Conservation (phyloP, 306 rosid genomes). For the Heteromeles arbutifolia region DNA sequence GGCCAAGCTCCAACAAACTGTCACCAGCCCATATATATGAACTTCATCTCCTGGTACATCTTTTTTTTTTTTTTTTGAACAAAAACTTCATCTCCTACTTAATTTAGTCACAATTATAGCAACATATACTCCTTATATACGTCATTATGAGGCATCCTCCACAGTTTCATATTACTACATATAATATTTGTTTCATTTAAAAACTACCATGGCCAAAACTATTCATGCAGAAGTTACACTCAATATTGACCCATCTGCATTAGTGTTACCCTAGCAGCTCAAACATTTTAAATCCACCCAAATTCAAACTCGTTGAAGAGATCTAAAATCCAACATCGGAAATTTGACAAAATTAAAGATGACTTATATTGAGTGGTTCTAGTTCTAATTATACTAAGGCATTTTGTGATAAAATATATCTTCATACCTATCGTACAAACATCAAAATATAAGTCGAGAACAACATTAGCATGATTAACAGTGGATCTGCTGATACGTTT, state of each 20-base stretch:
- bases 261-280: neutral
- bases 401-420: neutral
- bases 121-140: neutral
- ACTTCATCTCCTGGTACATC: too few species aligned
- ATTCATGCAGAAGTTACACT: neutral
- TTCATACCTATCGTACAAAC: too few species aligned
- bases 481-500: neutral
- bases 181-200: neutral
- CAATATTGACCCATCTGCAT: neutral
- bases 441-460: too few species aligned
- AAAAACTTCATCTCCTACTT: too few species aligned
- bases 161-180: neutral
- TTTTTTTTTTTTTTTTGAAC: too few species aligned
- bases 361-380: neutral
- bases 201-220: neutral
- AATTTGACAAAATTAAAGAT: neutral
- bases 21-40: neutral
- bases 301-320: neutral
- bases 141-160: neutral
- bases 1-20: neutral
- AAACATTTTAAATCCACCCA: neutral
- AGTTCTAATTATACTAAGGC: too few species aligned
- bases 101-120: neutral
- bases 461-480: neutral
- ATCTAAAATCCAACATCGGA: neutral